Conservation (phyloP, 179 eudicot species). For the Actinidia arguta region DNA sequence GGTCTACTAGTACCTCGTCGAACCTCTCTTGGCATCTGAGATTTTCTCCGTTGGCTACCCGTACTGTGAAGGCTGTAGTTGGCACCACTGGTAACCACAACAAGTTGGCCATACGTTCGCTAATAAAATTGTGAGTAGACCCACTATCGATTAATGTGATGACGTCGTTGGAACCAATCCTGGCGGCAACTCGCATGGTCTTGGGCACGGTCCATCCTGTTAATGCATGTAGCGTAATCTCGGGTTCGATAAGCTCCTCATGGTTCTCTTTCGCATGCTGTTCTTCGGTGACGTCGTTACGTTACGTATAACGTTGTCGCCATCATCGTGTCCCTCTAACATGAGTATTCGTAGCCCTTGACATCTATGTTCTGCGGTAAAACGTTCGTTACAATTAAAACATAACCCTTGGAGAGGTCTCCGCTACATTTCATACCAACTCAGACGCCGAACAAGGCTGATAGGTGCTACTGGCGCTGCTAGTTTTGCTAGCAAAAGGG, state of each 20-base stretch:
- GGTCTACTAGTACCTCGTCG: no score
- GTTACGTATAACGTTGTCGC: no score
- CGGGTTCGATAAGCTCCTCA: neutral
- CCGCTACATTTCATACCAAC: neutral
- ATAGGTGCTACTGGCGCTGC: neutral
- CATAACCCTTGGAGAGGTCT: neutral
- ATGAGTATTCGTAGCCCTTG: neutral
- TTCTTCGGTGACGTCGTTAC: neutral
- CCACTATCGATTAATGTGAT: no score
- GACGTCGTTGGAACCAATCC: neutral
- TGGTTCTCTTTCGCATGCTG: no score
- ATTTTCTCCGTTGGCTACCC: no score
- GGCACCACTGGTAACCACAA: no score
- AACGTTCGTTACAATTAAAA: neutral
- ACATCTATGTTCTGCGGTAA: neutral
- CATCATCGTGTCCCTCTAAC: no score
- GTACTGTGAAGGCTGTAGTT: no score
- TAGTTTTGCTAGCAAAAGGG: neutral
- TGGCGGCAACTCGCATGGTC: neutral
- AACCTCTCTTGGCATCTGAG: no score
- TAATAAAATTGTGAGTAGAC: no score
- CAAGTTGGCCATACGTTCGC: no score
- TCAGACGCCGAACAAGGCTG: neutral
- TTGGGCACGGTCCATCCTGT: neutral
- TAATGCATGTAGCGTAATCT: neutral